phyloP scores from a whole-genome alignment of 768 basidiomycete species.

The Omphalotus guepiniiformis region DNA sequence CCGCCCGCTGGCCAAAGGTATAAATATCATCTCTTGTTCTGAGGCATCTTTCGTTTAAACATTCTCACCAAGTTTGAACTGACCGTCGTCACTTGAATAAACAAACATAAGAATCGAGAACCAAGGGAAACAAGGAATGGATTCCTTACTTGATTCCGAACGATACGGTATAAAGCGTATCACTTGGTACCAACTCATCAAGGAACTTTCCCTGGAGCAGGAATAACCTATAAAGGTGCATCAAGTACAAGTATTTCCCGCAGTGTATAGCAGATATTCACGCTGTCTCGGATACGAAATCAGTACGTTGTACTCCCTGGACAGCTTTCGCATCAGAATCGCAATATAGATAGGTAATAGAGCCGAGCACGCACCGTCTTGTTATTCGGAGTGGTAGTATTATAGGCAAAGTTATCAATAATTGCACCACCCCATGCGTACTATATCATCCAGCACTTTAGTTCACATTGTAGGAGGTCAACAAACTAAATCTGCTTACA shows the following conservation, averaged over 20 bases:
- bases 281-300: conserved; percentile 24
- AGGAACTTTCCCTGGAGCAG: conserved; percentile 25
- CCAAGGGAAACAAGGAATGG: neutral
- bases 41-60: neutral
- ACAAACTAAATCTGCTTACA: conserved; percentile 8
- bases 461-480: neutral
- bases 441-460: conserved; percentile 9
- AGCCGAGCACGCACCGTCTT: conserved; percentile 13
- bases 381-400: conserved; percentile 26
- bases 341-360: neutral
- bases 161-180: conserved; percentile 26
- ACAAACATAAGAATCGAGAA: neutral
- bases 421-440: conserved; percentile 32
- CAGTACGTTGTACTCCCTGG: conserved; percentile 20
- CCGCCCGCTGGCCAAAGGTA: conserved; percentile 18
- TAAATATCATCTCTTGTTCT: neutral
- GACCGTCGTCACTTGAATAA: conserved; percentile 20
- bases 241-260: too few relatives aligned
- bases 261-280: too few relatives aligned
- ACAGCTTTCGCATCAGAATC: neutral
- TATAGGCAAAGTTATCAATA: conserved; percentile 30
- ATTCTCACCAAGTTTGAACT: conserved; percentile 20
- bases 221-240: conserved; percentile 15
- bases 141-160: conserved; percentile 30
- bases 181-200: conserved; percentile 21